Base-by-base conservation (phyloP, 2,329 filamentous ascomycete genomes). In the Alternaria panax region DNA sequence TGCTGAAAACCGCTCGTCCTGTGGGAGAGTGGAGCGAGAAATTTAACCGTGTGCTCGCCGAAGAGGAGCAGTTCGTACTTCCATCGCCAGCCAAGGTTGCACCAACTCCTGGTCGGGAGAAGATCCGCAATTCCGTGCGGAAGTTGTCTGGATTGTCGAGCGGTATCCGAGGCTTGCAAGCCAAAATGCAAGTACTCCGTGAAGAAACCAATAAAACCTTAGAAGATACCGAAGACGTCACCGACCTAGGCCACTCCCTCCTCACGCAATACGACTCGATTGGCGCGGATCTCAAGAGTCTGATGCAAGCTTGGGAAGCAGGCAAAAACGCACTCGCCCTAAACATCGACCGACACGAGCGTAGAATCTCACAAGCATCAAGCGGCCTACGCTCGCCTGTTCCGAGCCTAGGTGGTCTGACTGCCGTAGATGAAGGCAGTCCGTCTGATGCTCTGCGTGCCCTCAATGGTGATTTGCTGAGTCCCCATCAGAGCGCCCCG, bases 211-310 rank as follows among this genome's bases (percentile, higher is more conserved):
- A 92, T 72, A 87, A 87, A 60, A 88, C 88, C 42, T 80, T 97
- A 27, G 91, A 96, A 70, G 88, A 90, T 68, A 88, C 91, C 1
- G 80, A 82, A 36, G 87, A 92, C 62, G 76, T 83, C 5, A 87
- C 88, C 4, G 91, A 96, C 66, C 85, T 97, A 16, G 92, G 91
- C 0, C 86, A 89, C 0, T 89, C 88, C 63, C 84, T 98, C 38
- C 89, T 97, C 84, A 81, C 88, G 22, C 95, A 98, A 72, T 99
- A 98, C 77, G 95, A 99, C 57, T 94, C 93, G 5, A 96, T 99
- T 64, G 95, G 95, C 3, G 84, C 89, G 25, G 95, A 99, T 72
- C 84, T 99, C 43, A 90, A 90, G 75, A 80, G 78, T 43, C 72
- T 84, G 18, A 76, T 83, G 52, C 80, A 82, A 65, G 81, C 82